Conservation (phyloP, 768 basidiomycete genomes). For the Hemileccinum rubropunctum region DNA sequence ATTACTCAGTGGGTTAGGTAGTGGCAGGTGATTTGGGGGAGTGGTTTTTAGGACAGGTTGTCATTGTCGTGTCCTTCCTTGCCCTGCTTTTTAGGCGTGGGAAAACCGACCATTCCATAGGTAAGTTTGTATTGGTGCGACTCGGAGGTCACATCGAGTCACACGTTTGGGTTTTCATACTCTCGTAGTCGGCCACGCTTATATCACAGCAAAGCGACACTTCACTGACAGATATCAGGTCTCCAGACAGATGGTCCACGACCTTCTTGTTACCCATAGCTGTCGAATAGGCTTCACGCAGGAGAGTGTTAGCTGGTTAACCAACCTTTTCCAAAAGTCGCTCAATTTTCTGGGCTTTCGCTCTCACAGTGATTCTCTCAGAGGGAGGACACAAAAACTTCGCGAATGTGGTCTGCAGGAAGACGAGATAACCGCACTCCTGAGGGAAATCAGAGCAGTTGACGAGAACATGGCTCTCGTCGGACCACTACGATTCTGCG, state of each 20-base stretch:
- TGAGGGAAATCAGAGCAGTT: conserved; percentile 17
- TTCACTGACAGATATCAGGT: conserved; percentile 24
- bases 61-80: too few relatives aligned
- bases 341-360: conserved; percentile 21
- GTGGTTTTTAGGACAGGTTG: too few relatives aligned
- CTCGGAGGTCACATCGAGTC: too few relatives aligned
- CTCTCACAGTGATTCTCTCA: conserved; percentile 18
- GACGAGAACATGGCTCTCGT: conserved; percentile 19
- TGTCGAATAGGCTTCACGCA: conserved; percentile 16
- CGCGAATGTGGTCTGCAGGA: conserved; percentile 26
- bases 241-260: conserved; percentile 22
- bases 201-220: conserved; percentile 31
- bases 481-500: conserved; percentile 2
- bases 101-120: too few relatives aligned
- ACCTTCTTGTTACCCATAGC: conserved; percentile 20
- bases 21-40: too few relatives aligned
- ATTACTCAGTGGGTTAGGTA: too few relatives aligned
- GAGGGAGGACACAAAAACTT: conserved; percentile 21
- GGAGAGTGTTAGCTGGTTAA: conserved; percentile 25
- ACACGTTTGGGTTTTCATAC: too few relatives aligned
- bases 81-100: too few relatives aligned
- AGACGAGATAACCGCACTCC: conserved; percentile 15
- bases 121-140: too few relatives aligned
- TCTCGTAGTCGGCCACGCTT: conserved; percentile 32
- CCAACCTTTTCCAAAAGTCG: conserved; percentile 21